Evolutionary conservation across 2,329 filamentous ascomycete genomes (phyloP).

Genomic region (Hymenoscyphus occultus): DNA sequence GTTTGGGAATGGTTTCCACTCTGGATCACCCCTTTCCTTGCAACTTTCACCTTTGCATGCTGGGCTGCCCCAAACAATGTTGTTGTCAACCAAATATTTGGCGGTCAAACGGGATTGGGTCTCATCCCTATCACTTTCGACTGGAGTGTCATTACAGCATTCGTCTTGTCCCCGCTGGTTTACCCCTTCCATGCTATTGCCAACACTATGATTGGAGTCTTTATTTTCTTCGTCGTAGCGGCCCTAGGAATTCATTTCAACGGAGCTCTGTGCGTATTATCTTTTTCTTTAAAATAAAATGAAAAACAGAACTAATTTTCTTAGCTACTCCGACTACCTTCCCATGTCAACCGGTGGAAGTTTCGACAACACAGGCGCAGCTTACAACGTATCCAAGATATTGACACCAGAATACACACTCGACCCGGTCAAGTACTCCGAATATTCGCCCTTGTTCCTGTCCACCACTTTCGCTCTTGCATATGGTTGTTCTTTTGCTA

Average conservation of each 20-base stretch:
- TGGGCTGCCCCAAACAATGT: slow-evolving; percentile 69
- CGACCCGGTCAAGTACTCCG: slow-evolving; percentile 57
- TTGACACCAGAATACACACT: slow-evolving; percentile 55
- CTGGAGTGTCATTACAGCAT: slow-evolving; percentile 62
- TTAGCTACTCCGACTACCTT: slow-evolving; percentile 51
- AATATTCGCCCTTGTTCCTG: slow-evolving; percentile 63
- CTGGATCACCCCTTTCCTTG: slow-evolving; percentile 45
- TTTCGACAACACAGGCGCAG: slow-evolving; percentile 60
- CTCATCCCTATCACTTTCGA: slow-evolving; percentile 72
- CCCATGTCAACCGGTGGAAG: slow-evolving; percentile 59
- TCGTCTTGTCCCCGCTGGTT: slow-evolving; percentile 30
- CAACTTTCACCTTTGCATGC: slow-evolving; percentile 68
- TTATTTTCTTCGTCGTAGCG: slow-evolving; percentile 59
- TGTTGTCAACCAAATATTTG: slow-evolving; percentile 68
- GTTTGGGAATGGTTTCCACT: slow-evolving; percentile 52
- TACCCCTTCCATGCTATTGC: slow-evolving; percentile 49
- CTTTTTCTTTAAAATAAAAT: neutral
- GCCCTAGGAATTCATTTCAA: slow-evolving; percentile 60
- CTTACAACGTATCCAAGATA: slow-evolving; percentile 61
- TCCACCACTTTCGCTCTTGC: slow-evolving; percentile 53
- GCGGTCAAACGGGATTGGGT: slow-evolving; percentile 62
- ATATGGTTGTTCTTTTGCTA: slow-evolving; percentile 65
- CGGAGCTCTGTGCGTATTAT: slow-evolving; percentile 52
- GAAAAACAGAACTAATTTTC: neutral
- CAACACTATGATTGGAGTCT: slow-evolving; percentile 52